These are phyloP conservation scores for Cryomyces minteri DNA, from an alignment of 495 filamentous ascomycete genomes.

Conservation along the genomic window DNA sequence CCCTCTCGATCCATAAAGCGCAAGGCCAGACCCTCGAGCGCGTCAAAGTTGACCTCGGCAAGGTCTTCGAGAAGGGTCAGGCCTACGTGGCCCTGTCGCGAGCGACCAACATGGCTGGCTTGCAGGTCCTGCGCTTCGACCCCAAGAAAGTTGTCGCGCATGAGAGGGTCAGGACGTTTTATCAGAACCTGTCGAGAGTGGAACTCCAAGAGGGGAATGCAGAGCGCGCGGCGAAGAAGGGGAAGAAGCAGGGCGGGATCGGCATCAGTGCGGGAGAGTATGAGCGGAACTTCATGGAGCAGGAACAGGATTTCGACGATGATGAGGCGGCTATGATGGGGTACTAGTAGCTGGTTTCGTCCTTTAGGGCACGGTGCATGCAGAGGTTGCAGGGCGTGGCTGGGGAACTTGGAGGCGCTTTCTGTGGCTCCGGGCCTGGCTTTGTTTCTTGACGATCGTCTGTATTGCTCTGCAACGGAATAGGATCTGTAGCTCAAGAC, in stretches of 20 bases:
- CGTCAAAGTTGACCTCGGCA: constrained; percentile 84
- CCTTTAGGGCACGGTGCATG: too few species aligned
- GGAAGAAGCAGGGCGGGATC: not conserved
- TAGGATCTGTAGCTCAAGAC: too few species aligned
- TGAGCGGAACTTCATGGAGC: constrained; percentile 1
- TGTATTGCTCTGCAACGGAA: too few species aligned
- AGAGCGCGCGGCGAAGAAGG: not conserved
- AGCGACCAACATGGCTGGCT: constrained; percentile 68
- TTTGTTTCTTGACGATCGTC: too few species aligned
- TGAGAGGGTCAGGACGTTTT: constrained; percentile 68
- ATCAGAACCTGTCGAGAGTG: constrained; percentile 51
- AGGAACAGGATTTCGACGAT: not conserved
- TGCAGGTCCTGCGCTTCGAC: constrained; percentile 82
- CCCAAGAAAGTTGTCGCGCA: constrained; percentile 90
- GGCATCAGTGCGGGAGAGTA: not conserved
- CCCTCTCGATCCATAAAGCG: constrained; percentile 92
- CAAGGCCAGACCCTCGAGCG: constrained; percentile 91
- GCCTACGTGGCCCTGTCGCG: constrained; percentile 70
- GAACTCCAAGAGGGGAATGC: constrained; percentile 9
- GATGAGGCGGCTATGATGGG: not conserved
- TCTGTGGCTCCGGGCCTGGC: too few species aligned
- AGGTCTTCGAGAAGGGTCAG: constrained; percentile 89
- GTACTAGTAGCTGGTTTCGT: not conserved
- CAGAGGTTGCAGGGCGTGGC: too few species aligned
- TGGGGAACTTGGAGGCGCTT: too few species aligned